A percentile compares a stretch with the other conserved stretches of the same genome.
Evolutionary conservation across 1,284 basidiomycete genomes (phyloP).

Genomic region (Cutaneotrichosporon sp.): DNA sequence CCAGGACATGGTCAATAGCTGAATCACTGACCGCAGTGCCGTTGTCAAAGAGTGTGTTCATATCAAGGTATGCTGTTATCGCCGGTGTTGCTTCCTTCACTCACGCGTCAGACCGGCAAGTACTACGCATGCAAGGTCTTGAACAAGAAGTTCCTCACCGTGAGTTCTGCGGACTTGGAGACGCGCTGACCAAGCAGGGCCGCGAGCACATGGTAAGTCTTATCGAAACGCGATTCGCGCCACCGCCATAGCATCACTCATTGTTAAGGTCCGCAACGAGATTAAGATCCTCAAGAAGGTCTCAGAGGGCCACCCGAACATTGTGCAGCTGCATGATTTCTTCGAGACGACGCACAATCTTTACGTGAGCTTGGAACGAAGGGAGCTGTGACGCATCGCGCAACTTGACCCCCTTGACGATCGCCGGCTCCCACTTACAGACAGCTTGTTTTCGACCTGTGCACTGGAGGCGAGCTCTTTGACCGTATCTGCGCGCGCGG

Average conservation of each 20-base stretch:
- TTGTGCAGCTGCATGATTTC: conserved; percentile 91
- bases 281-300: conserved; percentile 92
- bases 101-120: conserved; percentile 48
- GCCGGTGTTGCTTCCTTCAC: neutral
- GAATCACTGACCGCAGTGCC: conserved; percentile 43
- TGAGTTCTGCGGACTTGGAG: conserved; percentile 23
- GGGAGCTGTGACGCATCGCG: neutral
- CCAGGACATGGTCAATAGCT: neutral
- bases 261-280: conserved; percentile 80
- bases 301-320: conserved; percentile 82
- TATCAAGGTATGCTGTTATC: conserved; percentile 84
- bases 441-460: conserved; percentile 87
- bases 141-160: conserved; percentile 91
- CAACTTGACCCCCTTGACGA: no score
- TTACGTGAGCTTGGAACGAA: conserved; percentile 51
- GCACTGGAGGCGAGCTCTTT: conserved; percentile 96
- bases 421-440: no score
- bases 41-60: conserved; percentile 82
- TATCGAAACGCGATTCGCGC: neutral
- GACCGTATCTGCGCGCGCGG: conserved; percentile 97
- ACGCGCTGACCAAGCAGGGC: conserved; percentile 52
- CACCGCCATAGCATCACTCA: neutral
- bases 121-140: conserved; percentile 55
- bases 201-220: conserved; percentile 73
- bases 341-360: conserved; percentile 97